Conservation (phyloP, 2,329 filamentous ascomycete genomes). For the Lachnellula arida region DNA sequence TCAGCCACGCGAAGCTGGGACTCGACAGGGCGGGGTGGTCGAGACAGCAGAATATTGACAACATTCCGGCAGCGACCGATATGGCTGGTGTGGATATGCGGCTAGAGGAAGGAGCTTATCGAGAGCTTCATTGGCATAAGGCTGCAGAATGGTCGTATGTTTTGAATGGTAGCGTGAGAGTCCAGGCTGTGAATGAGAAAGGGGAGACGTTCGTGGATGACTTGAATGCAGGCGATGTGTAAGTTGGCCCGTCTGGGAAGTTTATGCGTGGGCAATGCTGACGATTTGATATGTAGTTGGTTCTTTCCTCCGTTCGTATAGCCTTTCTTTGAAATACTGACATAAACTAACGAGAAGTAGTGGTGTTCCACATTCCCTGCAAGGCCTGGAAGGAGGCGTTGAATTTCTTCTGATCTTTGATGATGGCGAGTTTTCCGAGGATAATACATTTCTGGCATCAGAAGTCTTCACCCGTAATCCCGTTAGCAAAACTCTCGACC, state of each 20-base stretch:
- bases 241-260: background rate
- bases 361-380: slow-evolving; percentile 71
- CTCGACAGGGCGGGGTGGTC: slow-evolving; percentile 69
- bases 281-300: slow-evolving; percentile 41
- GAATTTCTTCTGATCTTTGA: slow-evolving; percentile 62
- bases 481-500: slow-evolving; percentile 10
- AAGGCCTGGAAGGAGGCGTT: slow-evolving; percentile 63
- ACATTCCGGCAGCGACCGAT: slow-evolving; percentile 62
- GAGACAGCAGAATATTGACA: slow-evolving; percentile 63
- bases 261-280: background rate
- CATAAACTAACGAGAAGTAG: slow-evolving; percentile 32
- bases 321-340: background rate
- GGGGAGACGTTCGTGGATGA: slow-evolving; percentile 76
- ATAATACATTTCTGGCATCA: slow-evolving; percentile 68
- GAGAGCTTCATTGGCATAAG: slow-evolving; percentile 78
- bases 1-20: slow-evolving; percentile 42
- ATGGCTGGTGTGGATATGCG: slow-evolving; percentile 77
- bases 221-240: slow-evolving; percentile 65
- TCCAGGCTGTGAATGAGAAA: slow-evolving; percentile 70
- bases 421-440: slow-evolving; percentile 54
- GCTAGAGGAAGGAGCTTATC: slow-evolving; percentile 65
- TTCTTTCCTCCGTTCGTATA: slow-evolving; percentile 63
- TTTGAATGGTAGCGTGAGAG: slow-evolving; percentile 63
- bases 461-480: slow-evolving; percentile 59
- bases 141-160: slow-evolving; percentile 77